Evolutionary conservation across 139 green algal genomes (phyloP).

Genomic region (Eudorina sp.): DNA sequence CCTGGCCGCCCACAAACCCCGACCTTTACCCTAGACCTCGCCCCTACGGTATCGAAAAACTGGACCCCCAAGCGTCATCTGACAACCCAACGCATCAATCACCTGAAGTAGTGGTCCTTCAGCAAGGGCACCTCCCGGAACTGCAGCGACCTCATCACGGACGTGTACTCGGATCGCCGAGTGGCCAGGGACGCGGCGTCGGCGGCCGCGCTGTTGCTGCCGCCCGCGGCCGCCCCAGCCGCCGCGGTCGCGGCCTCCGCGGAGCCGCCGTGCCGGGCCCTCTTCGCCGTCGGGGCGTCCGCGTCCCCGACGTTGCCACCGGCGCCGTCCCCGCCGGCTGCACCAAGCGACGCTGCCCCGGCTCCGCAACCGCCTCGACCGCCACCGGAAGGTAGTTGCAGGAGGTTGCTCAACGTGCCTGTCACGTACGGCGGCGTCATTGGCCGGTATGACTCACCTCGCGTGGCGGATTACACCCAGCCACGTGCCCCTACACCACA

Average conservation of each 20-base stretch:
- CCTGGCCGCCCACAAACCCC: no score
- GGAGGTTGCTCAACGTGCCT: not conserved
- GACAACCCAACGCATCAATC: no score
- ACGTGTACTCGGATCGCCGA: conserved; percentile 5
- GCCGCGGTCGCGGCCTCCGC: not conserved
- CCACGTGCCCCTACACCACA: no score
- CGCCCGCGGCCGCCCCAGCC: not conserved
- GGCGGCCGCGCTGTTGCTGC: not conserved
- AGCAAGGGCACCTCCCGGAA: conserved; percentile 23
- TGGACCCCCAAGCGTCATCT: no score
- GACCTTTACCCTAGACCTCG: no score
- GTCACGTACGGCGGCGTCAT: no score
- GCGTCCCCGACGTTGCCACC: not conserved
- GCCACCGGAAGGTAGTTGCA: not conserved
- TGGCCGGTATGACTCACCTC: no score
- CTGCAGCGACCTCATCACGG: conserved; percentile 30
- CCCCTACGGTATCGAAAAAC: no score
- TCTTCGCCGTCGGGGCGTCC: conserved; percentile 7
- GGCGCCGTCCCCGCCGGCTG: not conserved
- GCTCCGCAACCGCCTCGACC: no score
- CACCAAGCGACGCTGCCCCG: not conserved
- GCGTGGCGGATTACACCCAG: no score
- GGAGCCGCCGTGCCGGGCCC: not conserved
- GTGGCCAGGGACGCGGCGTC: not conserved
- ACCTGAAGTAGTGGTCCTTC: conserved; percentile 35